A percentile compares a stretch with the other conserved stretches of the same genome.
Conservation (phyloP, 1,284 basidiomycete genomes). For the Ustilago nuda region DNA sequence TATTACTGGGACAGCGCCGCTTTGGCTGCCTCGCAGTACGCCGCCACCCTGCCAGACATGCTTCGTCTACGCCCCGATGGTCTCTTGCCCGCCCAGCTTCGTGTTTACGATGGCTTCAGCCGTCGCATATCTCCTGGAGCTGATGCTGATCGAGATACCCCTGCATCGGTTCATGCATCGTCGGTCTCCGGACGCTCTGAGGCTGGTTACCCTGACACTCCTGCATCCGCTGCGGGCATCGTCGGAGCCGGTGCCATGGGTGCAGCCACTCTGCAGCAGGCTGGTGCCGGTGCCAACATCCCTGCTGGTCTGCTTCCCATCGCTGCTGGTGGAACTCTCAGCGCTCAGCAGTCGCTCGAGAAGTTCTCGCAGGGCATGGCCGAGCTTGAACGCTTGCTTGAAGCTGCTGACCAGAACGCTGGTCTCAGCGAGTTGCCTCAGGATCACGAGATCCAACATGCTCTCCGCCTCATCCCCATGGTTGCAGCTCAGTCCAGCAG, state of each 20-base stretch:
- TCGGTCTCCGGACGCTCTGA: slow-evolving; percentile 41
- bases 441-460: slow-evolving; percentile 85
- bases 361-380: slow-evolving; percentile 65
- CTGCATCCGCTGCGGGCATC: slow-evolving; percentile 14
- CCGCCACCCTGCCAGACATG: slow-evolving; percentile 85
- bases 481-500: slow-evolving; percentile 82
- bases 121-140: slow-evolving; percentile 50
- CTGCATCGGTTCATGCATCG: slow-evolving; percentile 51
- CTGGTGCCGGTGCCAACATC: slow-evolving; percentile 23
- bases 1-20: slow-evolving; percentile 65
- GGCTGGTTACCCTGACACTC: slow-evolving; percentile 30
- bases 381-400: slow-evolving; percentile 64
- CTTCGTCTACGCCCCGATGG: slow-evolving; percentile 87
- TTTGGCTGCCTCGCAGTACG: slow-evolving; percentile 75
- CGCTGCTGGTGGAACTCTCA: slow-evolving; percentile 33
- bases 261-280: slow-evolving; percentile 30
- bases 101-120: slow-evolving; percentile 93
- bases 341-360: slow-evolving; percentile 66
- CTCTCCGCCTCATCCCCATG: slow-evolving; percentile 83
- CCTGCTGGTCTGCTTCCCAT: slow-evolving; percentile 32
- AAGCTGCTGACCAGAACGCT: slow-evolving; percentile 49
- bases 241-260: slow-evolving; percentile 23
- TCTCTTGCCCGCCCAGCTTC: slow-evolving; percentile 82
- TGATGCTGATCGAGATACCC: slow-evolving; percentile 45
- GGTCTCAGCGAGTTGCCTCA: slow-evolving; percentile 72